Evolutionary conservation across 2,329 filamentous ascomycete genomes (phyloP).

Genomic region (Beauveria australis): DNA sequence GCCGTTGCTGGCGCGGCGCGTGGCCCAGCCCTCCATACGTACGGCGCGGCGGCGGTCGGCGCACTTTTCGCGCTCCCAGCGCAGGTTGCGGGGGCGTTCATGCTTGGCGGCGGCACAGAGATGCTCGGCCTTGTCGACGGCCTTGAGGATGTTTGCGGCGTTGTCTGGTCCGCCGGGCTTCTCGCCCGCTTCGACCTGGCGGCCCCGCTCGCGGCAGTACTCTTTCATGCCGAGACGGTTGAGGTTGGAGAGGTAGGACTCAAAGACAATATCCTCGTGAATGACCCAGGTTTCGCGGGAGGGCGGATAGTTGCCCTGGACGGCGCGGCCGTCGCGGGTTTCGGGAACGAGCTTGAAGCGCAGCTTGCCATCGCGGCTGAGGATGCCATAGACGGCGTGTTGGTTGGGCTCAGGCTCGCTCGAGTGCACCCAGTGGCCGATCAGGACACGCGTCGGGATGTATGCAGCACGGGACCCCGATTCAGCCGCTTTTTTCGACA

Average conservation of each 20-base stretch:
- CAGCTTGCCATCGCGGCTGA: constrained; percentile 11
- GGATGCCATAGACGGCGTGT: constrained; percentile 11
- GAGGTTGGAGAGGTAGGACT: constrained; percentile 8
- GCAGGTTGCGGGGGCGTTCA: constrained; percentile 8
- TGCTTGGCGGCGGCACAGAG: constrained; percentile 1
- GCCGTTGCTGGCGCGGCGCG: not conserved
- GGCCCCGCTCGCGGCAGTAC: constrained; percentile 10
- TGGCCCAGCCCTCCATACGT: constrained; percentile 5
- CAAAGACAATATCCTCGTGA: constrained; percentile 7
- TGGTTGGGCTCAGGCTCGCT: constrained; percentile 11
- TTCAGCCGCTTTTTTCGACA: constrained; percentile 1
- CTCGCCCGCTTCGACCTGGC: constrained; percentile 5
- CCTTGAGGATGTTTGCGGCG: constrained; percentile 10
- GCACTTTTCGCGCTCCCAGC: constrained; percentile 11
- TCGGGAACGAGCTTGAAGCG: constrained; percentile 11
- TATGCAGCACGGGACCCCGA: not conserved
- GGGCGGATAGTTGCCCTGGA: constrained; percentile 3
- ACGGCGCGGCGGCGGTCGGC: constrained; percentile 6
- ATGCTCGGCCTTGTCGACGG: constrained; percentile 9
- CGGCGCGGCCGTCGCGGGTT: constrained; percentile 7
- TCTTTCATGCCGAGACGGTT: constrained; percentile 11
- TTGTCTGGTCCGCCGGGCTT: not conserved
- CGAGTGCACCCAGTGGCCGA: constrained; percentile 10
- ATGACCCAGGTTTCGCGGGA: constrained; percentile 10
- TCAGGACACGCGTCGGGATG: constrained; percentile 1